phyloP scores from a whole-genome alignment of 768 basidiomycete genomes.

The Termitomyces sp. region DNA sequence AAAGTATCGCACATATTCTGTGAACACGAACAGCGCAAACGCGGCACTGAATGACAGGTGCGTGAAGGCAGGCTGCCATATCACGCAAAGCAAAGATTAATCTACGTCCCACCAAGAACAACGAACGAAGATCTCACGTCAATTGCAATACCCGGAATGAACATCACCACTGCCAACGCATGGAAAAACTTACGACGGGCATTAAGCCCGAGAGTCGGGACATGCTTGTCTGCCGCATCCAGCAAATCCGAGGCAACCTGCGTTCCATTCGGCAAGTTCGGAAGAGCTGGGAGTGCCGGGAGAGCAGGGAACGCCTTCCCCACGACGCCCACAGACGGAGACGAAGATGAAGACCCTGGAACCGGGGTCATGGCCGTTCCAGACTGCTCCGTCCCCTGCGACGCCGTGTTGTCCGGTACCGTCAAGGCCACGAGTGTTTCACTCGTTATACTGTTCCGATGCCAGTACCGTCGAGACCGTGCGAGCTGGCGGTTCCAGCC shows the following conservation, averaged over 20 bases:
- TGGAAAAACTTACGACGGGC: slow-evolving; percentile 97
- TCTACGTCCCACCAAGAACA: slow-evolving; percentile 12
- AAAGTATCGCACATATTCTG: slow-evolving; percentile 98
- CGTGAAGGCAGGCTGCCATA: slow-evolving; percentile 87
- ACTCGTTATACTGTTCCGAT: slow-evolving; percentile 37
- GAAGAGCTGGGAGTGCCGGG: slow-evolving; percentile 50
- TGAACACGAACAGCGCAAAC: slow-evolving; percentile 92
- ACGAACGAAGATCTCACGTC: slow-evolving; percentile 62
- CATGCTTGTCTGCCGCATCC: slow-evolving; percentile 86
- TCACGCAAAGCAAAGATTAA: slow-evolving; percentile 7
- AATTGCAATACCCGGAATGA: slow-evolving; percentile 87
- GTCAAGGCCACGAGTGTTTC: slow-evolving; percentile 34
- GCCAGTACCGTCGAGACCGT: slow-evolving; percentile 67
- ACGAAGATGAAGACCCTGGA: slow-evolving; percentile 10
- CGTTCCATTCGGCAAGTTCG: slow-evolving; percentile 44
- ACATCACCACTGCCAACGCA: slow-evolving; percentile 93
- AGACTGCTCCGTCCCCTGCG: slow-evolving; percentile 5
- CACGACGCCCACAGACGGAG: slow-evolving; percentile 17
- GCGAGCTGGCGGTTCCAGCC: slow-evolving; percentile 94
- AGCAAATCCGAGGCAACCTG: slow-evolving; percentile 64
- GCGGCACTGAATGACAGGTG: slow-evolving; percentile 94
- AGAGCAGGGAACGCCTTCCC: slow-evolving; percentile 47
- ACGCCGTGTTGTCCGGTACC: slow-evolving; percentile 18
- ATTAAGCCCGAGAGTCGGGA: slow-evolving; percentile 88
- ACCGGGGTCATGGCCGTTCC: slow-evolving; percentile 8